Conservation (phyloP, 176 grass and related monocot species). For the Carex parvula region DNA sequence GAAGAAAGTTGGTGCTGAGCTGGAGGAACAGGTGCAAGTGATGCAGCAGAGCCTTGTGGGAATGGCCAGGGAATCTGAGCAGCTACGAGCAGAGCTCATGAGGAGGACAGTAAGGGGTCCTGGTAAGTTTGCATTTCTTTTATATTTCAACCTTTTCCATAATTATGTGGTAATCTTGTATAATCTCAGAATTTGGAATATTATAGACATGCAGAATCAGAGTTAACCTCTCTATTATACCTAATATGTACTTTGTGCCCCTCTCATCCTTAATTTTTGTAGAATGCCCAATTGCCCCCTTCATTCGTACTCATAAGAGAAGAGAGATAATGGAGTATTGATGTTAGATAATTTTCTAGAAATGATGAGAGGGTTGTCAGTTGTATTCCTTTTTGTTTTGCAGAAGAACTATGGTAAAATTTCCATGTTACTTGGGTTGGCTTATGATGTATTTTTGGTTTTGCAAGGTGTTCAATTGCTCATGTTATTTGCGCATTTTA, state of each 20-base stretch:
- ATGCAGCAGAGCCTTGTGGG: slow-evolving; percentile 45
- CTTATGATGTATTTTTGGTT: background rate
- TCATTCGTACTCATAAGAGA: background rate
- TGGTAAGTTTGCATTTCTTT: slow-evolving; percentile 22
- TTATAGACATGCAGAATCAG: background rate
- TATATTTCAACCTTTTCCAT: background rate
- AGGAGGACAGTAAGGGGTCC: slow-evolving; percentile 33
- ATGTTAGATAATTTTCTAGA: background rate
- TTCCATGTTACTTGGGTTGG: background rate
- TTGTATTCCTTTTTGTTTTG: background rate
- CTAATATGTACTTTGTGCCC: background rate
- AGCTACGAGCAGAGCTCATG: slow-evolving; percentile 32
- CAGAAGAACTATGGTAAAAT: background rate
- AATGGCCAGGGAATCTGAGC: slow-evolving; percentile 42
- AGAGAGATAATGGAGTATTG: background rate
- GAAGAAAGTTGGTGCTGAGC: slow-evolving; percentile 37
- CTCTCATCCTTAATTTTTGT: background rate
- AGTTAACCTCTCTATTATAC: background rate
- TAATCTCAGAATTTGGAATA: background rate
- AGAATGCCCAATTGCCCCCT: background rate
- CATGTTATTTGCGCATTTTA: background rate
- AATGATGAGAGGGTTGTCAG: background rate
- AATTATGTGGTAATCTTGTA: background rate
- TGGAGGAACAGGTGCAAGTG: slow-evolving; percentile 31
- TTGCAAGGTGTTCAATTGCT: background rate